Evolutionary conservation across 345 rosid species (phyloP), one percentile per base, ranked within the genome.

Genomic region (Arabis alpina): DNA sequence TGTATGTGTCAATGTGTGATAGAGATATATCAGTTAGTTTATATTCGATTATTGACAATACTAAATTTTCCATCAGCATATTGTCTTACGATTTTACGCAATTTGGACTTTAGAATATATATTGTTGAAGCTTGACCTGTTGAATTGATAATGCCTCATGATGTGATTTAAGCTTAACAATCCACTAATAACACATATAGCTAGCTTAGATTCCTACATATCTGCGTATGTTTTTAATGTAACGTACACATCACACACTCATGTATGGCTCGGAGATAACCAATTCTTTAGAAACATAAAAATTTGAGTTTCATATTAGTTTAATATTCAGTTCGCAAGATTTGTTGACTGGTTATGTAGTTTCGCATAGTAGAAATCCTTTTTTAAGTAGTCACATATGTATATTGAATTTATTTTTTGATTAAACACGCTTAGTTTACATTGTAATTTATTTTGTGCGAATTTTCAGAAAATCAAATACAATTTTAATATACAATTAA

Each of bases 151-250:
- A 64, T 55, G 64, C 44, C 39, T 60, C 68, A 37, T 56, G 76
- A 72, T 64, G 76, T 72, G 71, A 72, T 64, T 25, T 72, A 64
- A 64, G 16, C 52, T 39, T 43, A 55, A 25, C 14, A 72, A 24
- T 48, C 70, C 57, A 72, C 64, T 72, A 54, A 44, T 36, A 63
- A 64, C 8, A 48, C 28, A 48, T 15, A 52, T 8, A 61, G 7
- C 37, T 16, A 37, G 58, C 53, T 27, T 48, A 58, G 25, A 19
- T 56, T 43, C 66, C 14, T 39, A 65, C 53, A 48, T 30, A 56
- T 39, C 14, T 63, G 44, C 8, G 27, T 55, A 15, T 41, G 15
- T 12, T 40, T 59, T 71, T 9, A 32, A 61, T 42, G 54, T 42
- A 19, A 61, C 32, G 75, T 52, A 49, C 52, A 43, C 68, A 52